phyloP scores from a whole-genome alignment of 1,139 yeast species.

The Geotrichum fermentans region DNA sequence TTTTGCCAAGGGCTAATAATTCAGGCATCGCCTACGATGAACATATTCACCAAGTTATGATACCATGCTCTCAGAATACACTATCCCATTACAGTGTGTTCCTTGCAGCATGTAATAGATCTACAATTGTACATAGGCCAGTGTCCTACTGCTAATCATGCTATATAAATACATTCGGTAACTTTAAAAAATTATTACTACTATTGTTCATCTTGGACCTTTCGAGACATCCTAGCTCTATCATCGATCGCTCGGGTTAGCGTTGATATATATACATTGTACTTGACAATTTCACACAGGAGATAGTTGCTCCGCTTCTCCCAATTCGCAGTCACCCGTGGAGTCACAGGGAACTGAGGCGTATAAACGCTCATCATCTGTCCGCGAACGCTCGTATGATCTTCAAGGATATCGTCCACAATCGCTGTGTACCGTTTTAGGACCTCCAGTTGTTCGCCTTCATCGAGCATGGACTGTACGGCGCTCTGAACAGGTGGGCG shows the following conservation, averaged over 20 bases:
- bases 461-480: constrained; percentile 29
- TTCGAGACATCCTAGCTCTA: no score
- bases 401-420: constrained; percentile 28
- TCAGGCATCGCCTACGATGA: no score
- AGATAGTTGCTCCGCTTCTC: constrained; percentile 33
- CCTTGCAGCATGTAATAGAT: no score
- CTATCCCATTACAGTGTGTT: no score
- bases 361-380: constrained; percentile 19
- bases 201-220: no score
- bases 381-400: constrained; percentile 27
- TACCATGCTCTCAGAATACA: no score
- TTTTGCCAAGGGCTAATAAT: no score
- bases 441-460: constrained; percentile 30
- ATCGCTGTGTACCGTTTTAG: constrained; percentile 27
- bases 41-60: no score
- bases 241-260: constrained; percentile 30
- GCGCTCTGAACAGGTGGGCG: constrained; percentile 32
- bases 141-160: no score
- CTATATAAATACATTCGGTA: no score
- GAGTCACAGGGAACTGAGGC: constrained; percentile 21
- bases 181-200: no score
- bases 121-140: no score
- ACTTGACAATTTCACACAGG: constrained; percentile 34
- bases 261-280: constrained; percentile 31
- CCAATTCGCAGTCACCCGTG: constrained; percentile 37